phyloP scores from a whole-genome alignment of 495 filamentous ascomycete species.

The Lasiosphaeria miniovina region DNA sequence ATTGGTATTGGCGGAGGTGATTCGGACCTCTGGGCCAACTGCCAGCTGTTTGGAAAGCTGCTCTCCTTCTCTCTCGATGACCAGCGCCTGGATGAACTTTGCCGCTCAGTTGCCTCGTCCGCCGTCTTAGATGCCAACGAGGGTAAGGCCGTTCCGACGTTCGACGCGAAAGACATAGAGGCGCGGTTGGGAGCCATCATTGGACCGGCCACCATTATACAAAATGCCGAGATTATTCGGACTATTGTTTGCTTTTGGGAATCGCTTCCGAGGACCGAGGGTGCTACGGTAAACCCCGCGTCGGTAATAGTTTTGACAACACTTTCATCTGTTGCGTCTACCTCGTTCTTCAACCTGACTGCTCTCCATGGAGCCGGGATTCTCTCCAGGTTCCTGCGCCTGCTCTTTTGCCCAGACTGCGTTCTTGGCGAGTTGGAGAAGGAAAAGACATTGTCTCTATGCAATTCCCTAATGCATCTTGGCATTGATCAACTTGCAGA shows the following conservation, averaged over 20 bases:
- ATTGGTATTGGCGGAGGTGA: slow-evolving; percentile 58
- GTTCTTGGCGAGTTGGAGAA: slow-evolving; percentile 50
- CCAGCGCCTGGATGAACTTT: slow-evolving; percentile 57
- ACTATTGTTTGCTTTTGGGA: slow-evolving; percentile 65
- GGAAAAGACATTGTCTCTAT: slow-evolving; percentile 57
- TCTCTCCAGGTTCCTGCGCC: slow-evolving; percentile 66
- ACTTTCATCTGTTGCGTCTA: slow-evolving; percentile 47
- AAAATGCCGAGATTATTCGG: slow-evolving; percentile 63
- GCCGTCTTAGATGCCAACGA: background rate
- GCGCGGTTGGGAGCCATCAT: slow-evolving; percentile 47
- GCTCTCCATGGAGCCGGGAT: slow-evolving; percentile 76
- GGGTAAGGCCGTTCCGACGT: slow-evolving; percentile 15
- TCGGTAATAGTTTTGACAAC: slow-evolving; percentile 60
- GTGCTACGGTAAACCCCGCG: slow-evolving; percentile 41
- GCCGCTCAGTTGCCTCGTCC: slow-evolving; percentile 33
- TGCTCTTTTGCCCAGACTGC: slow-evolving; percentile 55
- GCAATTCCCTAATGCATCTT: slow-evolving; percentile 56
- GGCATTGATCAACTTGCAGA: slow-evolving; percentile 77
- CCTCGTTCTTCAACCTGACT: slow-evolving; percentile 71
- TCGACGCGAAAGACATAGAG: slow-evolving; percentile 35
- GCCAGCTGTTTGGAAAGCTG: slow-evolving; percentile 81
- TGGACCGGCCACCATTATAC: slow-evolving; percentile 52
- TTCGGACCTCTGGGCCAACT: slow-evolving; percentile 58
- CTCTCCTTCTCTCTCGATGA: slow-evolving; percentile 80
- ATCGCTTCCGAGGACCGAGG: slow-evolving; percentile 49